These are phyloP conservation scores for Phytopythium kandeliae DNA, from an alignment of 352 stramenopile species.

Conservation along the genomic window DNA sequence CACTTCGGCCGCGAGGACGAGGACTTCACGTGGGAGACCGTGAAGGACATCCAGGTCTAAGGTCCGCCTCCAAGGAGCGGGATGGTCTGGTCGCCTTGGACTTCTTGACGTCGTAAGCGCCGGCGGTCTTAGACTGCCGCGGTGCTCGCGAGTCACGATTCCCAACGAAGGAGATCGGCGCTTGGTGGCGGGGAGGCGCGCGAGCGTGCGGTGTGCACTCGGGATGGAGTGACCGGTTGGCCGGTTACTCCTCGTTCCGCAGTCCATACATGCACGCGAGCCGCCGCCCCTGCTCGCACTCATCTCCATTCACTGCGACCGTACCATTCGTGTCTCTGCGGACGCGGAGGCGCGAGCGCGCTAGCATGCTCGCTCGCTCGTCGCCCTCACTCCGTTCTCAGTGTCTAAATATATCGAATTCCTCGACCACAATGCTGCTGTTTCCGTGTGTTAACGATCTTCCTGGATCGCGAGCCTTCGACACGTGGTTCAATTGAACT, in stretches of 20 bases:
- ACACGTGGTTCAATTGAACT: too few relatives aligned
- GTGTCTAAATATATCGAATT: slow-evolving; percentile 3
- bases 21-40: slow-evolving; percentile 99
- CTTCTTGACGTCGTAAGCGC: slow-evolving; percentile 2
- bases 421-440: background rate
- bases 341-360: background rate
- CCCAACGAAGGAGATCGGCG: slow-evolving; percentile 8
- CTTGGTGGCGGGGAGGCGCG: background rate
- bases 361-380: background rate
- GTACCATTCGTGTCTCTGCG: background rate
- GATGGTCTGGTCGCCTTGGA: slow-evolving; percentile 1
- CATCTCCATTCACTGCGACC: slow-evolving; percentile 9
- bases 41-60: slow-evolving; percentile 90
- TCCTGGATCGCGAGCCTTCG: too few relatives aligned
- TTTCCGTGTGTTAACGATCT: too few relatives aligned
- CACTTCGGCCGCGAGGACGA: slow-evolving; percentile 98
- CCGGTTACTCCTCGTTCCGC: background rate
- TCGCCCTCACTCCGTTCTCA: background rate
- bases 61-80: background rate
- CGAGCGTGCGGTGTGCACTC: slow-evolving; percentile 5
- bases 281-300: background rate
- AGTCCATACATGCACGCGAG: slow-evolving; percentile 3
- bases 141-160: slow-evolving; percentile 5
- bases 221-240: background rate
- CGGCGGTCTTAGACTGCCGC: background rate